Conservation (phyloP, 2,329 filamentous ascomycete genomes). For the Talaromyces amestolkiae region DNA sequence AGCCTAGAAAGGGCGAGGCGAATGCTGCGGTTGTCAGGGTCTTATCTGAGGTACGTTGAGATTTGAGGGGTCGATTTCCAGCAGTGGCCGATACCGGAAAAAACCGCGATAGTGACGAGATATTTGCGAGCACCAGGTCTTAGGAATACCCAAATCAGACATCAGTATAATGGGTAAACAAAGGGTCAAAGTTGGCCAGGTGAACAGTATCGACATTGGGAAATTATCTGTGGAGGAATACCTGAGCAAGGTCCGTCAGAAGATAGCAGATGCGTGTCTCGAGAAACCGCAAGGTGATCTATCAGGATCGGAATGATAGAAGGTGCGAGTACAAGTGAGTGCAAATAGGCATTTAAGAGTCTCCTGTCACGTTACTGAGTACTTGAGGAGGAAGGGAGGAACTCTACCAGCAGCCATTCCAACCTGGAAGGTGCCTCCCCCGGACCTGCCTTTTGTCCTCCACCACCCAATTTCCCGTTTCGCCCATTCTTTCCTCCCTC, state of each 20-base stretch:
- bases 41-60: constrained; percentile 55
- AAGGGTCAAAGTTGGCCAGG: constrained; percentile 59
- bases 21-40: constrained; percentile 65
- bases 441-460: not conserved
- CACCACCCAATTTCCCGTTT: not conserved
- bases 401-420: not conserved
- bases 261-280: not conserved
- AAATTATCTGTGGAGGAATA: constrained; percentile 33
- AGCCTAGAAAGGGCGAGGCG: constrained; percentile 64
- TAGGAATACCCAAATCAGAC: constrained; percentile 63
- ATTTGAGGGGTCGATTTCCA: not conserved
- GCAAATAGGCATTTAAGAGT: not conserved
- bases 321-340: not conserved
- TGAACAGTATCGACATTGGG: constrained; percentile 30
- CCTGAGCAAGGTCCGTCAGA: constrained; percentile 23
- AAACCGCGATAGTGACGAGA: not conserved
- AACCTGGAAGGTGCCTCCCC: not conserved
- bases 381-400: not conserved
- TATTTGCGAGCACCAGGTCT: constrained; percentile 40
- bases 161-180: constrained; percentile 62
- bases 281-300: not conserved
- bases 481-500: not conserved
- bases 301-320: not conserved
- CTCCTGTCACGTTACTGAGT: not conserved
- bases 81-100: not conserved